Conservation (phyloP, 208 protist species). For the Crithidia bombi region DNA sequence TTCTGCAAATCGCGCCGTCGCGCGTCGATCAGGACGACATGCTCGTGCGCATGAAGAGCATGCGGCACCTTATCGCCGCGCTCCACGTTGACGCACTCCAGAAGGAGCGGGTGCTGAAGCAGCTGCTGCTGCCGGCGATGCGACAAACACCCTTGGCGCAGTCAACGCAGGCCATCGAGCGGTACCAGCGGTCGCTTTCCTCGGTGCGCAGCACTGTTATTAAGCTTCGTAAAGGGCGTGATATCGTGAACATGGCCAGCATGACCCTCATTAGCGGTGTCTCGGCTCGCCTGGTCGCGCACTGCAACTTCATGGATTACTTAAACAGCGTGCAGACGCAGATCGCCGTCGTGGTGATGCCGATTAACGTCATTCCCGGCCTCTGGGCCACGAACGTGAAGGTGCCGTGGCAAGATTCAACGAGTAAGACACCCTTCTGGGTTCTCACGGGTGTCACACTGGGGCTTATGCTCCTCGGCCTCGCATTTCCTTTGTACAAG, state of each 20-base stretch:
- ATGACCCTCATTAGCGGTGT: slow-evolving; percentile 87
- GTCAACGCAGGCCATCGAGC: slow-evolving; percentile 34
- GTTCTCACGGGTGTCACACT: slow-evolving; percentile 53
- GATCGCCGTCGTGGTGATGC: slow-evolving; percentile 81
- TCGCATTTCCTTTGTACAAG: slow-evolving; percentile 44
- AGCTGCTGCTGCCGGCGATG: slow-evolving; percentile 72
- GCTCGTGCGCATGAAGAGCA: slow-evolving; percentile 52
- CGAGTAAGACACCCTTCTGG: slow-evolving; percentile 51
- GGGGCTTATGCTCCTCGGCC: slow-evolving; percentile 44
- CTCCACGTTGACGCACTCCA: slow-evolving; percentile 67
- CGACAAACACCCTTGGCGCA: slow-evolving; percentile 28
- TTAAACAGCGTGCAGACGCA: slow-evolving; percentile 79
- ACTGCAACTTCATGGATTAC: slow-evolving; percentile 89
- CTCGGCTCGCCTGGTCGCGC: slow-evolving; percentile 68
- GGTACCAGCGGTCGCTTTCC: slow-evolving; percentile 64
- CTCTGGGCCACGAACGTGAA: slow-evolving; percentile 77
- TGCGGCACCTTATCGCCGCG: slow-evolving; percentile 55
- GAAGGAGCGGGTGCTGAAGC: slow-evolving; percentile 80
- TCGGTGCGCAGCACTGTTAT: slow-evolving; percentile 53
- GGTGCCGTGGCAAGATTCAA: slow-evolving; percentile 57
- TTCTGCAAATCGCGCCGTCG: slow-evolving; percentile 79
- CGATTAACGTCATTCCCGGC: slow-evolving; percentile 70
- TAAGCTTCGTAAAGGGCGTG: slow-evolving; percentile 59
- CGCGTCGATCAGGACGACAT: slow-evolving; percentile 74
- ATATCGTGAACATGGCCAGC: slow-evolving; percentile 76